Percentiles rank a stretch among this genome's conserved stretches.
Evolutionary conservation across 257 asterid species (phyloP).

Genomic region (Pogostemon cablin): DNA sequence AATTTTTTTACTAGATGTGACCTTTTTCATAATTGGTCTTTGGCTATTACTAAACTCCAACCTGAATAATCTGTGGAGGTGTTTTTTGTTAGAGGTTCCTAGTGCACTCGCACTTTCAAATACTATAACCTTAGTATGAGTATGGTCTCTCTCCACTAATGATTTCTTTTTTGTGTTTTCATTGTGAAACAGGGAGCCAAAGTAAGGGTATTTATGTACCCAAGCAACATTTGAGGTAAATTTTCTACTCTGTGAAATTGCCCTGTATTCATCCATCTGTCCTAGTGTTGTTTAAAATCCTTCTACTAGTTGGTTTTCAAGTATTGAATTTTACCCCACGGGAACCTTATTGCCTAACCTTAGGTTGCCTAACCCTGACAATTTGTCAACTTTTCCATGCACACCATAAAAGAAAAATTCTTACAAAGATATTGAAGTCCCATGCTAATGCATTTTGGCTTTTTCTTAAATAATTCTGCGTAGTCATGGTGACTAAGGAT

Average conservation of each 20-base stretch:
- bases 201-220: constrained; percentile 68
- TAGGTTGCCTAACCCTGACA: not conserved
- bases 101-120: not conserved
- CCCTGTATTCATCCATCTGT: not conserved
- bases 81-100: not conserved
- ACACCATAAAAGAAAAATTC: not conserved
- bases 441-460: not conserved
- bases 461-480: not conserved
- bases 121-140: not conserved
- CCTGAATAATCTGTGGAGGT: not conserved
- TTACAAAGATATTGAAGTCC: not conserved
- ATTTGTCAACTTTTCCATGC: not conserved
- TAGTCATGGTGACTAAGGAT: not conserved
- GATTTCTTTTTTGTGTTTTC: not conserved
- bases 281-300: not conserved
- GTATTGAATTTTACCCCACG: not conserved
- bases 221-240: constrained; percentile 61
- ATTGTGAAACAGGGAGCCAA: constrained; percentile 53
- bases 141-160: not conserved
- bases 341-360: not conserved
- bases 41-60: too few species aligned
- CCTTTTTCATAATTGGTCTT: too few species aligned
- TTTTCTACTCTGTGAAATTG: not conserved
- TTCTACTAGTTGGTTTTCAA: not conserved
- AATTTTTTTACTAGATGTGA: too few species aligned